Base-by-base conservation (phyloP, 2,329 filamentous ascomycete species). In the Sclerotinia minor region DNA sequence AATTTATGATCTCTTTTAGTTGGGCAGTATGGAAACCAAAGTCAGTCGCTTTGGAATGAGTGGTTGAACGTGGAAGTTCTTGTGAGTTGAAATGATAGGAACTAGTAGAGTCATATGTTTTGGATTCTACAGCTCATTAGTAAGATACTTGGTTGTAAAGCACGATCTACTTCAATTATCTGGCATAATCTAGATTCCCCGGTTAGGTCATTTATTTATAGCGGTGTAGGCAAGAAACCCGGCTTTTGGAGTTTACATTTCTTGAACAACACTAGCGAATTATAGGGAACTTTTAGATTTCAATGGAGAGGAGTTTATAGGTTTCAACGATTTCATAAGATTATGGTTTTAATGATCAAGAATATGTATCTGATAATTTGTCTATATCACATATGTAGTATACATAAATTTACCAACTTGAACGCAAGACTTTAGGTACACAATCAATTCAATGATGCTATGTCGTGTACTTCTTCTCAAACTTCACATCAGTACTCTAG, bases 11-110 rank as follows among this genome's bases (percentile, higher is more conserved):
- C 69, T 81, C 87, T 0, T 29, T 85, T 2, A 79, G 83, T 0
- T 91, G 89, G 88, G 78, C 86, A 21, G 71, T 84, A 1, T 91
- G 89, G 89, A 85, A 83, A 52, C 71, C 73, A 17, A 73, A 74
- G 58, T 5, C 69, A 52, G 65, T 67, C 13, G 26, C 47, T 55
- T 53, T 63, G 24, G 9, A 7, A 29, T 64, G 35, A 44, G 35
- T 44, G 32, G 17, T 54, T 52, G 47, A 41, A 41, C 15, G 11
- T 38, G 38, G 5, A 41, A 15, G 1, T 41, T 0, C 15, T 26
- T 32, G 11, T 38, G n/a, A 50, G 35, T 11, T 8, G 29, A 0
- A 50, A 15, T 4, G 4, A 26, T 38, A 26, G 8, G 5, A 4
- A 19, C 9, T 49, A 21, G 11, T n/a, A n/a, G 8, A 5, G n/a